These are phyloP conservation scores for Collariella sp. DNA, from an alignment of 495 filamentous ascomycete genomes.

Conservation along the genomic window DNA sequence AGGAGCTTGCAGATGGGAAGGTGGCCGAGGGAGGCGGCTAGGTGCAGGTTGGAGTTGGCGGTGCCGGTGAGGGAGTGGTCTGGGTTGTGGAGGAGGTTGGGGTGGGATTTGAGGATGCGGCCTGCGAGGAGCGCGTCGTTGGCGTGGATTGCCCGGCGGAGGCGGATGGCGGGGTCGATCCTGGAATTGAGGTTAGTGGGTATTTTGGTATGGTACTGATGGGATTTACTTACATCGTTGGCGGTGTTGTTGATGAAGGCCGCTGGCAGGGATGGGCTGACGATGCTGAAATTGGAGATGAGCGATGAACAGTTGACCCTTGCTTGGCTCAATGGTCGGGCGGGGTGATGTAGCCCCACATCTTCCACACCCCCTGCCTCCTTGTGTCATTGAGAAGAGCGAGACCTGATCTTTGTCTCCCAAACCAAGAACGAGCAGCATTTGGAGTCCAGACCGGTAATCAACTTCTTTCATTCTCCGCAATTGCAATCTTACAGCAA, in stretches of 20 bases:
- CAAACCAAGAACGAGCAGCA: no score
- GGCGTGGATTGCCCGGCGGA: slow-evolving; percentile 63
- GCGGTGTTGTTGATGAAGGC: background rate
- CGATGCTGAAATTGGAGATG: background rate
- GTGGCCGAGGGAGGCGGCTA: slow-evolving; percentile 62
- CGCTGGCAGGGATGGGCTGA: no score
- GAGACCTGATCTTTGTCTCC: no score
- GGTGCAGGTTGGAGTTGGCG: slow-evolving; percentile 68
- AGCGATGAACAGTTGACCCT: background rate
- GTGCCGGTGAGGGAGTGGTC: slow-evolving; percentile 47
- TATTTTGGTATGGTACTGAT: background rate
- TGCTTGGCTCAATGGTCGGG: no score
- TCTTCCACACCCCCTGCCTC: no score
- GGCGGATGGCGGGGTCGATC: slow-evolving; percentile 57
- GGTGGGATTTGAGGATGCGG: slow-evolving; percentile 65
- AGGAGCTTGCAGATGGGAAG: slow-evolving; percentile 50
- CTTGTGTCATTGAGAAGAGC: no score
- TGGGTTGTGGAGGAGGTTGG: slow-evolving; percentile 59
- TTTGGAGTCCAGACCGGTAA: no score
- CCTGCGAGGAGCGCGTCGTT: slow-evolving; percentile 61
- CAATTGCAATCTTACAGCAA: no score
- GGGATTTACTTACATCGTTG: background rate
- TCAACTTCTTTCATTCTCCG: no score
- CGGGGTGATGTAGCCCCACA: no score
- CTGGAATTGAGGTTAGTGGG: slow-evolving; percentile 24